Base-by-base conservation (phyloP, 345 rosid genomes). In the Populus ilicifolia region DNA sequence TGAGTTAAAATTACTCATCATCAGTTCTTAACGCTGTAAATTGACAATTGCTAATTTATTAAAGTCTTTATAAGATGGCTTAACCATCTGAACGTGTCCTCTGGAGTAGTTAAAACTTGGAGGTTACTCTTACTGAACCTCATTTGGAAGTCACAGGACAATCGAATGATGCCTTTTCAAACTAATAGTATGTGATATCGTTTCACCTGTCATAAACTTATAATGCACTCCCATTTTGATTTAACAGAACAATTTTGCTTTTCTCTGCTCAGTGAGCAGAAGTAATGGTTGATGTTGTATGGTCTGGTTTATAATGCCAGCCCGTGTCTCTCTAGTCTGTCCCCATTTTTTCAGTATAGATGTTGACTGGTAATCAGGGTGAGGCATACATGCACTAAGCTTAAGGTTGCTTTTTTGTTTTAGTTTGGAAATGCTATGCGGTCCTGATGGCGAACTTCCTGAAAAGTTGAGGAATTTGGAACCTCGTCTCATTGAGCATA, bases 401-500 rank as follows among this genome's bases (percentile, higher is more conserved):
- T 46, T 46, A 65, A 76, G 62, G 18, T 41, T 70, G 48, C 2
- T 59, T 54, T 63, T 72, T 63, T 66, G 21, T 52, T 75, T 67
- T 80, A 96, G 99, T 83, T 80, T 93, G 93, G 99, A 96, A 86
- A 81, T 92, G 91, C 89, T 96, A 44, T 91, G 97, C 68, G 97
- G 99, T 80, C 96, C 96, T 82, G 97, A 96, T 82, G 99, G 99
- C 18, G 98, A 96, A 85, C 97, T 96, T 82, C 99, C 97, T 10
- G 96, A 96, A 76, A 96, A 92, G 78, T 80, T 96, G 74, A 93
- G 94, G 85, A 93, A 96, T 80, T 81, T 96, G 89, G 99, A 96
- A 84, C 98, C 99, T 80, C 91, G 93, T 79, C 93, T 93, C 79
- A 90, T 96, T 84, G 98, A 93, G 86, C 98, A 96, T 77, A 90